Conservation (phyloP, 495 filamentous ascomycete genomes). For the Penicillium argentinense region DNA sequence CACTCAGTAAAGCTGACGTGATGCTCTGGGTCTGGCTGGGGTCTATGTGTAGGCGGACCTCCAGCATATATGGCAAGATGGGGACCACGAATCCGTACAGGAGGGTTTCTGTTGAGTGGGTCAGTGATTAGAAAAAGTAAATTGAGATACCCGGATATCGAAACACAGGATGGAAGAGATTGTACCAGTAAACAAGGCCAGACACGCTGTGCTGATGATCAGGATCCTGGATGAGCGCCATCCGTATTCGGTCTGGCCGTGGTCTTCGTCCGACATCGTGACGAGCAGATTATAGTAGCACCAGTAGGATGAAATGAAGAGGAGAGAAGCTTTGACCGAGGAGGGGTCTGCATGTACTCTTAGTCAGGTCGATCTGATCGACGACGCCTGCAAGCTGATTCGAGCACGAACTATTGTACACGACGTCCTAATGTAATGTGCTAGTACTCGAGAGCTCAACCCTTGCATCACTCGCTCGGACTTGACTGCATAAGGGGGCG, state of each 20-base stretch:
- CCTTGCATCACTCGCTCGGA: too few species aligned
- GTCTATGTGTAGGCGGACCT: constrained; percentile 16
- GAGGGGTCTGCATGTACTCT: too few species aligned
- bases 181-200: neutral
- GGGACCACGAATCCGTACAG: constrained; percentile 31
- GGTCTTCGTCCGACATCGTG: neutral
- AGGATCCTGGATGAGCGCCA: neutral
- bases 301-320: neutral
- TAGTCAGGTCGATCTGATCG: too few species aligned
- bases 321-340: too few species aligned
- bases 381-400: too few species aligned
- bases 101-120: constrained; percentile 7
- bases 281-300: neutral
- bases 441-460: too few species aligned
- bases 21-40: constrained; percentile 12
- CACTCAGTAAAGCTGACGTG: constrained; percentile 13
- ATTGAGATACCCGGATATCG: too few species aligned
- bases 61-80: constrained; percentile 25
- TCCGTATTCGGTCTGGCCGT: neutral
- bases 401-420: too few species aligned
- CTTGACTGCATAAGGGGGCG: too few species aligned
- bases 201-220: neutral
- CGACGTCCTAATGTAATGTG: too few species aligned
- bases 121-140: neutral
- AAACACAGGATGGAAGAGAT: neutral